Evolutionary conservation across 176 grass and related monocot genomes (phyloP).

Genomic region (Thinopyrum elongatum): DNA sequence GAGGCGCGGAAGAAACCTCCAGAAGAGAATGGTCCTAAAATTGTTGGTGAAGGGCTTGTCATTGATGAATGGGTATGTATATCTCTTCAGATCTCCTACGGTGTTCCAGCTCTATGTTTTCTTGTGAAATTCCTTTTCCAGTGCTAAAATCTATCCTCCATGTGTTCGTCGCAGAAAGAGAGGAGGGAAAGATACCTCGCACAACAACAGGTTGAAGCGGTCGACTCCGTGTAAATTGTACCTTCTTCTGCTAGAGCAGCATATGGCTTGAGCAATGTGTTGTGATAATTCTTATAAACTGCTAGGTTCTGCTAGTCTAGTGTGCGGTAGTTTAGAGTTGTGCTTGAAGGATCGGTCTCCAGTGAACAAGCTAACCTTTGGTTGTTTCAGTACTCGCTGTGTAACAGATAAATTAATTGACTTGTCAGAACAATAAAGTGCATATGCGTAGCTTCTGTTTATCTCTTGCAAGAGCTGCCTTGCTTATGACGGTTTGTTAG

Average conservation of each 20-base stretch:
- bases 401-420: conserved; percentile 50
- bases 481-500: conserved; percentile 4
- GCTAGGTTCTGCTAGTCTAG: conserved; percentile 30
- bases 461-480: conserved; percentile 9
- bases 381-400: conserved; percentile 46
- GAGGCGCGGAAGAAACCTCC: conserved; percentile 82
- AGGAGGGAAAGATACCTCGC: conserved; percentile 89
- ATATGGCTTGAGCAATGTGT: conserved; percentile 30
- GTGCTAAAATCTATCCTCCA: conserved; percentile 2
- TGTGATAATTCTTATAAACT: conserved; percentile 40
- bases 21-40: conserved; percentile 82
- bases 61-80: conserved; percentile 99
- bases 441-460: conserved; percentile 28
- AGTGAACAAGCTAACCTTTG: conserved; percentile 65
- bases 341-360: conserved; percentile 37
- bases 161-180: conserved; percentile 68
- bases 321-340: conserved; percentile 39
- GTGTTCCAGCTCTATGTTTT: background rate
- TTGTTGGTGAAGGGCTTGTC: conserved; percentile 90
- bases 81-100: conserved; percentile 13
- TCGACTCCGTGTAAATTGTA: conserved; percentile 70
- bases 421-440: conserved; percentile 38
- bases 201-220: conserved; percentile 84
- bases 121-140: background rate
- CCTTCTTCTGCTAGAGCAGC: conserved; percentile 11